Base-by-base conservation (phyloP, 495 filamentous ascomycete species). In the Daldinia grandis region DNA sequence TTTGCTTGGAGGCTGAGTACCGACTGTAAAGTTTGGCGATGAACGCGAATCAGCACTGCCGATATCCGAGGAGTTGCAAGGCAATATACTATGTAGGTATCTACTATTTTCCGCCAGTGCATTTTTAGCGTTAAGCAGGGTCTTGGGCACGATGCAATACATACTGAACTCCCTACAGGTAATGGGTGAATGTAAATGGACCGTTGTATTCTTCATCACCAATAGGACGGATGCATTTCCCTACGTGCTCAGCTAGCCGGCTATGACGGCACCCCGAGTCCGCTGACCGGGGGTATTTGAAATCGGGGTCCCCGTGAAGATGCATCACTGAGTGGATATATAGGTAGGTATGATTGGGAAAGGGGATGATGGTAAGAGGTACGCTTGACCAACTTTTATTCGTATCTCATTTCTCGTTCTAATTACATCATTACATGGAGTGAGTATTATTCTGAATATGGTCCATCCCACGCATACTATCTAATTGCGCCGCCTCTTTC, bases 351-450 rank as follows among this genome's bases (percentile, higher is more conserved):
- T 10, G 9, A 30, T 30, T 30, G 15, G 25, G 14, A 27, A 53
- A 53, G 27, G 14, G 25, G 49, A 53, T 47, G 6, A 53, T 30
- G 49, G 25, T 30, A 12, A 30, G 1, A 27, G 25, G 24, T 30
- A 14, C 19, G 17, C 19, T 24, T 21, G 21, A 10, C 17, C 19
- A 47, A 14, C 14, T 53, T 53, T 53, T n/a, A 53, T 53, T 53
- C 49, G 37, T 73, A 24, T 58, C 64, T 62, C 65, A 44, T 73
- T 50, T 64, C 60, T 68, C 65, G 33, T 68, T 28, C 56, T 24
- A 69, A 62, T 69, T 58, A 31, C n/a, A 56, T 57, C 56, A 57
- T 53, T 69, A 64, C 21, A 60, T 40, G 28, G 47, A n/a, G 21
- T 60, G 57, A 38, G 55, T 68, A 53, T 50, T 51, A 37, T 33